Evolutionary conservation across 345 rosid species (phyloP).

Genomic region (Eucalyptus lansdowneana): DNA sequence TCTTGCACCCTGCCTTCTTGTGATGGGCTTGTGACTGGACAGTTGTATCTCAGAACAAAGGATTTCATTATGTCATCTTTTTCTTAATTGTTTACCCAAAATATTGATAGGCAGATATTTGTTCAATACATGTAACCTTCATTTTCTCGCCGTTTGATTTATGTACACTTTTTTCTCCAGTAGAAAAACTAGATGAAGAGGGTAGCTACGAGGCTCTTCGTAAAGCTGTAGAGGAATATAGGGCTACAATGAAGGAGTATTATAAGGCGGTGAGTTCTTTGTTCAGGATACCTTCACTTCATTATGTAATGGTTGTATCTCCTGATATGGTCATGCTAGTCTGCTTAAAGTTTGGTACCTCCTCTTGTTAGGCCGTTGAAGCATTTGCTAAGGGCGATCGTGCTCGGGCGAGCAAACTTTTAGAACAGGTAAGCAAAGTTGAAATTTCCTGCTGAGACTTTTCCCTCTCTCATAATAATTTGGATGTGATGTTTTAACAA

Average conservation of each 20-base stretch:
- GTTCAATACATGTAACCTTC: background rate
- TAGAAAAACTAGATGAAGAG: slow-evolving; percentile 2
- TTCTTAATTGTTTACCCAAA: background rate
- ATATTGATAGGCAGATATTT: background rate
- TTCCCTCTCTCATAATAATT: background rate
- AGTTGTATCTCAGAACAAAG: background rate
- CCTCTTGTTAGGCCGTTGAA: slow-evolving; percentile 29
- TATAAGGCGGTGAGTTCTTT: slow-evolving; percentile 29
- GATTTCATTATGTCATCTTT: background rate
- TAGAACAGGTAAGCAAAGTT: slow-evolving; percentile 18
- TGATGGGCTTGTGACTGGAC: background rate
- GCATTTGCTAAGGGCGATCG: slow-evolving; percentile 29
- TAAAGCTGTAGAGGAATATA: slow-evolving; percentile 33
- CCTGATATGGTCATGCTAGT: background rate
- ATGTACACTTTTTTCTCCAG: background rate
- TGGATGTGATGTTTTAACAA: background rate
- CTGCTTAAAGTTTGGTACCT: background rate
- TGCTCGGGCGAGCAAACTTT: slow-evolving; percentile 24
- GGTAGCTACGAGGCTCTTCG: slow-evolving; percentile 35
- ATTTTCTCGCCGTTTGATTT: background rate
- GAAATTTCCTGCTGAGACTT: background rate
- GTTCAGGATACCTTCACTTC: background rate
- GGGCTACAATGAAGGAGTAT: slow-evolving; percentile 40
- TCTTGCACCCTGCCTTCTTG: background rate
- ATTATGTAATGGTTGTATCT: background rate